These are phyloP conservation scores for Leptographium procerum DNA, from an alignment of 2,329 filamentous ascomycete species.

Conservation along the genomic window DNA sequence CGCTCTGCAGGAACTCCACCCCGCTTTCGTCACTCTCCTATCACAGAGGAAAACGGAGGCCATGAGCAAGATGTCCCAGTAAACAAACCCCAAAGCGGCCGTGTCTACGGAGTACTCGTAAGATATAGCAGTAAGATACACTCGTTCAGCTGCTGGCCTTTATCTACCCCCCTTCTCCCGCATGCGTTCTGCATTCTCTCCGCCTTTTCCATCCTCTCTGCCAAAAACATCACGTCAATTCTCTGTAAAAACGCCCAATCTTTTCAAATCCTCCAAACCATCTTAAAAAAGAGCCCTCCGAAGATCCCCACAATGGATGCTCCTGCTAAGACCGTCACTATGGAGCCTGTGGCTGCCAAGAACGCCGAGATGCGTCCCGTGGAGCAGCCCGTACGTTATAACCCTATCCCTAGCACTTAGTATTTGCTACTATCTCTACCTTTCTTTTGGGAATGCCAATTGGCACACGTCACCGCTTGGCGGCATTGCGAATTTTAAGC, in stretches of 20 bases:
- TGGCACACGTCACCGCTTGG: neutral
- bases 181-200: neutral
- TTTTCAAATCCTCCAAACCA: neutral
- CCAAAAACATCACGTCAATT: neutral
- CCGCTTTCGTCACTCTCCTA: neutral
- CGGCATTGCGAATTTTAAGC: neutral
- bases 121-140: no score
- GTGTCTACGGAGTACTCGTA: no score
- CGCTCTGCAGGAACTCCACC: neutral
- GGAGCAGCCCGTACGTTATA: slow-evolving; percentile 17
- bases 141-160: neutral
- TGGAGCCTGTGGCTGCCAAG: slow-evolving; percentile 14
- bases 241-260: neutral
- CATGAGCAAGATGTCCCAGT: neutral
- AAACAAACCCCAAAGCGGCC: neutral
- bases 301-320: slow-evolving; percentile 12
- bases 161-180: neutral
- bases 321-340: slow-evolving; percentile 10
- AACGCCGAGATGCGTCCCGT: slow-evolving; percentile 12
- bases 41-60: neutral
- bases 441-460: neutral
- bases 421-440: no score
- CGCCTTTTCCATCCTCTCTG: neutral
- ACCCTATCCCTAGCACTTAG: no score
- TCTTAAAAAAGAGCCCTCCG: neutral